Evolutionary conservation across 306 rosid genomes (phyloP), one percentile per base, ranked within the genome.

Genomic region (Luffa aegyptiaca): DNA sequence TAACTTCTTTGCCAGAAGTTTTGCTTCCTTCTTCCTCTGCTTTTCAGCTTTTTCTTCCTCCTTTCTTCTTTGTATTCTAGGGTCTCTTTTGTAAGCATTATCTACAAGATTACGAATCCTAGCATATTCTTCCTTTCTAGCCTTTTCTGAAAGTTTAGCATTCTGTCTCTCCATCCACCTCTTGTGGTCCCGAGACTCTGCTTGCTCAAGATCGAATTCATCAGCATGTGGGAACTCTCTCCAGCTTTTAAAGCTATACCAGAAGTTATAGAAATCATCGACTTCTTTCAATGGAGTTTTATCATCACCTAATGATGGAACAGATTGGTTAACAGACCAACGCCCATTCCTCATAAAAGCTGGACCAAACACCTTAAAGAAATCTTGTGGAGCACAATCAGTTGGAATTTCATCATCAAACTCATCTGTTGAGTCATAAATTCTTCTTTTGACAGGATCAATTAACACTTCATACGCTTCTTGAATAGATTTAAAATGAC

Each of bases 111-210:
- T 52, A 55, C 99, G 99, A 31, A 96, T 55, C 83, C 99, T 85
- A n/a, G 86, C 90, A 88, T 86, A 84, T 49, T 96, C 99, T 81
- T 96, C 99, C 87, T 96, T 96, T 86, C 98, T 91, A 48, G 97
- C 97, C 86, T 93, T 96, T 80, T 96, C 99, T 0, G 97, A 44
- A 80, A 93, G 91, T 76, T 96, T 96, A 26, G 92, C 93, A 88
- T 93, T 96, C 84, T 93, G 98, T 86, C 99, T 96, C 85, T 96
- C 99, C 98, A 96, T 96, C 98, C 98, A 96, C 85, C 99, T 88
- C 87, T 55, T 91, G 71, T 96, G 98, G 81, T 96, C 99, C 82
- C 98, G 93, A 77, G 97, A 90, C 83, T 96, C 99, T 12, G 99
- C 93, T 87, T 96, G 97, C 89, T 96, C 99, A 48, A 93, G 84